Evolutionary conservation across 2,329 filamentous ascomycete species (phyloP).

Genomic region (Scedosporium minutisporum): DNA sequence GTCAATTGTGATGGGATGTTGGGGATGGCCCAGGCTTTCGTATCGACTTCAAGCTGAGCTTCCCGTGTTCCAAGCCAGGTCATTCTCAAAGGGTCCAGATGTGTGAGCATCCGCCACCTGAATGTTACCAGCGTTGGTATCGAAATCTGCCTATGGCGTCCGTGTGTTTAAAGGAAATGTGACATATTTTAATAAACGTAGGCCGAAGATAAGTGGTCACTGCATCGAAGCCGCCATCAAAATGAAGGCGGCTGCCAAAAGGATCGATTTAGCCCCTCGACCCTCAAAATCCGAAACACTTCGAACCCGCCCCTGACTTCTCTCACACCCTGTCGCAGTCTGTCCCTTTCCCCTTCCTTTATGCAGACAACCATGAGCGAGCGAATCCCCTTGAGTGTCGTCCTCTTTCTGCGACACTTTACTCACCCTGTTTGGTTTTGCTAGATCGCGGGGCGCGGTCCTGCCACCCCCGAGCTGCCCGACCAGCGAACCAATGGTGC

Average conservation of each 20-base stretch:
- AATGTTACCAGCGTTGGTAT: not conserved
- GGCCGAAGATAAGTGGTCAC: not conserved
- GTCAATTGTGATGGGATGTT: not conserved
- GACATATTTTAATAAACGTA: not conserved
- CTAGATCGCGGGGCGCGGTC: not conserved
- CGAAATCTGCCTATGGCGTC: not conserved
- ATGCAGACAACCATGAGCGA: not conserved
- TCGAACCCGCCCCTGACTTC: not conserved
- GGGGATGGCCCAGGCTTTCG: not conserved
- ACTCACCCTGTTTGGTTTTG: not conserved
- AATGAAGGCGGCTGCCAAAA: not conserved
- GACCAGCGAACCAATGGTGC: not conserved
- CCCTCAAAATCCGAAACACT: conserved; percentile 2
- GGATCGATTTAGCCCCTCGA: not conserved
- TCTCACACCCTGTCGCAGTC: not conserved
- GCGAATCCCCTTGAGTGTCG: not conserved
- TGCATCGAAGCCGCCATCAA: not conserved
- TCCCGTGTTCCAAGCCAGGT: not conserved
- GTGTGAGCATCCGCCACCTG: too few species aligned
- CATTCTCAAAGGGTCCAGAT: not conserved
- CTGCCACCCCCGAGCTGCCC: not conserved
- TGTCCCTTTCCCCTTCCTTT: conserved; percentile 1
- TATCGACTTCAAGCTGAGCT: not conserved
- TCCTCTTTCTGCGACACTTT: conserved; percentile 1
- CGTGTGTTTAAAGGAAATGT: not conserved